Evolutionary conservation across 2,329 filamentous ascomycete genomes (phyloP).

Genomic region (Stylonectria norvegica): DNA sequence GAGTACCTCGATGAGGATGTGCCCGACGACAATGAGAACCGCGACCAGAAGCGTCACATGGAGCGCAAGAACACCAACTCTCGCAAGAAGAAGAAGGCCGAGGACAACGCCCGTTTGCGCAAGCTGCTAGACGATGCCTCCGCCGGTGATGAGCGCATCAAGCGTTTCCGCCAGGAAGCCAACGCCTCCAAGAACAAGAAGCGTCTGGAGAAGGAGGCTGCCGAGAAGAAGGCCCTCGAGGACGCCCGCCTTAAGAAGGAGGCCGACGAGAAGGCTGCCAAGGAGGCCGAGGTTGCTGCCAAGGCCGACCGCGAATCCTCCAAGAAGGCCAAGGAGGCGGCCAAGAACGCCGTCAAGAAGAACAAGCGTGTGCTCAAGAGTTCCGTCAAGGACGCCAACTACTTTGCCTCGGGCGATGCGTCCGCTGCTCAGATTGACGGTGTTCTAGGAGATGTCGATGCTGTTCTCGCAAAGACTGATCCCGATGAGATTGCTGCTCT

Average conservation of each 20-base stretch:
- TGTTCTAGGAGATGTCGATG: conserved; percentile 81
- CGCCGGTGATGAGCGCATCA: conserved; percentile 88
- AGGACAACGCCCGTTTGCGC: conserved; percentile 88
- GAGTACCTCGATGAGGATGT: conserved; percentile 99
- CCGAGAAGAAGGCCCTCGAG: conserved; percentile 81
- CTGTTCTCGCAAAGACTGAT: conserved; percentile 83
- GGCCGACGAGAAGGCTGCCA: conserved; percentile 73
- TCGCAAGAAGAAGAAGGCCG: conserved; percentile 98
- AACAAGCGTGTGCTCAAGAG: conserved; percentile 97
- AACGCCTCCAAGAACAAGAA: conserved; percentile 97
- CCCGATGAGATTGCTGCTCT: conserved; percentile 84
- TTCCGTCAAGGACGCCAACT: conserved; percentile 96
- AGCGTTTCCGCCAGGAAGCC: conserved; percentile 90
- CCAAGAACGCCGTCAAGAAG: conserved; percentile 99
- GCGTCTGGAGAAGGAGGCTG: conserved; percentile 82
- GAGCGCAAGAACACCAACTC: conserved; percentile 98
- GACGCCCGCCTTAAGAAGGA: conserved; percentile 81
- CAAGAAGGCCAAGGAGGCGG: conserved; percentile 98
- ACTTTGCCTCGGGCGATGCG: conserved; percentile 76
- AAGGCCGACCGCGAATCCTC: conserved; percentile 77
- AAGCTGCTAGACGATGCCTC: conserved; percentile 85
- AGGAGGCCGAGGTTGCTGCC: conserved; percentile 80
- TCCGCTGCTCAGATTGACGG: conserved; percentile 75
- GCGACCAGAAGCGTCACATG: conserved; percentile 96
- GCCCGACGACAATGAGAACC: conserved; percentile 97